Base-by-base conservation (phyloP, 495 filamentous ascomycete species). In the Chaetomium tenue region DNA sequence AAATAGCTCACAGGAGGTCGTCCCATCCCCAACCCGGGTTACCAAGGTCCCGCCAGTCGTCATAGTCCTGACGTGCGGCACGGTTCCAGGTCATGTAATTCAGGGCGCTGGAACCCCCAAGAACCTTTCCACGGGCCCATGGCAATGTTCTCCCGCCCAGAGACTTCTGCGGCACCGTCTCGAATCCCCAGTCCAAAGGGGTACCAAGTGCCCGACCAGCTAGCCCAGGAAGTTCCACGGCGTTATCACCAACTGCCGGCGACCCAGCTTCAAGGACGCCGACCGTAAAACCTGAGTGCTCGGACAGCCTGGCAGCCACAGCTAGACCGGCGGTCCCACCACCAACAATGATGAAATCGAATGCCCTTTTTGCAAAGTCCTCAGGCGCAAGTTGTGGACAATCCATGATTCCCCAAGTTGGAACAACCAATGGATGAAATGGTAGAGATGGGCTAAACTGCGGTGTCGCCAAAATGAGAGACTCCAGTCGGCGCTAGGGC, bases 281-380 rank as follows among this genome's bases (percentile, higher is more conserved):
- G 6, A 88, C 78, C 1, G 63, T 75, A 30, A 83, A 53, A 26
- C 73, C 63, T 0, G 76, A 63, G 59, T 78, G 66, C 58, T 84
- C 83, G 0, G 83, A 82, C 3, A 88, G 77, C 0, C 83, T 75
- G 61, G 78, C 78, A 4, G 85, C 84, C 1, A 86, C 71, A 5
- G 76, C 79, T n/a, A 87, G 75, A 7, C 84, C 84, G 28, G 79
- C 76, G 1, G 83, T 85, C 9, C 83, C 83, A 48, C 83, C 83
- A 28, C 84, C 84, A 12, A 84, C 70, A 18, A 86, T 68, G 15
- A 95, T 75, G 77, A 89, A 93, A 79, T 95, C 91, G 76, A 87
- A 93, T 76, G 77, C 77, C 76, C 83, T 80, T 26, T 79, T 75
- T 61, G 84, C 84, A 65, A 83, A 71, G 2, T 52, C 61, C 6